Conservation (phyloP, 805 yeast species). For the Lipomyces spencermartinsiae region DNA sequence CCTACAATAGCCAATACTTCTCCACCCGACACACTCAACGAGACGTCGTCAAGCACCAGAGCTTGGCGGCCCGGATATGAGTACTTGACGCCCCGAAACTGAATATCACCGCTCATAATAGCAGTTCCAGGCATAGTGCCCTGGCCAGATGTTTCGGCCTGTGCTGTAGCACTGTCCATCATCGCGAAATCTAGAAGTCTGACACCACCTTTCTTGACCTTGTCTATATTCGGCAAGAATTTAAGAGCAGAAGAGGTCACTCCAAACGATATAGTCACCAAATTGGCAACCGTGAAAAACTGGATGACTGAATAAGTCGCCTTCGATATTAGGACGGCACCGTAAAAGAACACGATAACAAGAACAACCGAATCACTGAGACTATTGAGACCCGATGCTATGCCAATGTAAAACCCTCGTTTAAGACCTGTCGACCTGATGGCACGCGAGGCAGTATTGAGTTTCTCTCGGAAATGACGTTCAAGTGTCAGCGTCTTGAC, state of each 20-base stretch:
- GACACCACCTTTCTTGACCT: constrained; percentile 61
- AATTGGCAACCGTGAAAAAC: constrained; percentile 70
- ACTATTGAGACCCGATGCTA: constrained; percentile 44
- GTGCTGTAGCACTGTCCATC: constrained; percentile 17
- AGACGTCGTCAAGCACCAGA: constrained; percentile 48
- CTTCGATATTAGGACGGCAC: constrained; percentile 69
- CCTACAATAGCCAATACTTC: constrained; percentile 77
- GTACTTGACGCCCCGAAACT: constrained; percentile 57
- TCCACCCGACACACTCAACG: constrained; percentile 52
- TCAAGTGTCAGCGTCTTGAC: constrained; percentile 64
- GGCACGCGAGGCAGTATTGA: constrained; percentile 38
- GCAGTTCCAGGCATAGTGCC: neutral
- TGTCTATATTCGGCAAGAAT: constrained; percentile 77
- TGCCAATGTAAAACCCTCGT: constrained; percentile 33
- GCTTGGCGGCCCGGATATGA: constrained; percentile 21
- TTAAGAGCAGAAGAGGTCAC: constrained; percentile 64
- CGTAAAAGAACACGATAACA: constrained; percentile 78
- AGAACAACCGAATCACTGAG: constrained; percentile 58
- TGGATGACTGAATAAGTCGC: constrained; percentile 62
- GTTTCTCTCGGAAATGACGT: constrained; percentile 53
- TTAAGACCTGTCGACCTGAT: constrained; percentile 40
- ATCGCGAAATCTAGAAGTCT: constrained; percentile 33
- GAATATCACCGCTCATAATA: constrained; percentile 40
- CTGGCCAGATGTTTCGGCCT: neutral
- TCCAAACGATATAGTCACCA: constrained; percentile 75